Conservation (phyloP, 2,329 filamentous ascomycete genomes). For the Sporothrix sp. region DNA sequence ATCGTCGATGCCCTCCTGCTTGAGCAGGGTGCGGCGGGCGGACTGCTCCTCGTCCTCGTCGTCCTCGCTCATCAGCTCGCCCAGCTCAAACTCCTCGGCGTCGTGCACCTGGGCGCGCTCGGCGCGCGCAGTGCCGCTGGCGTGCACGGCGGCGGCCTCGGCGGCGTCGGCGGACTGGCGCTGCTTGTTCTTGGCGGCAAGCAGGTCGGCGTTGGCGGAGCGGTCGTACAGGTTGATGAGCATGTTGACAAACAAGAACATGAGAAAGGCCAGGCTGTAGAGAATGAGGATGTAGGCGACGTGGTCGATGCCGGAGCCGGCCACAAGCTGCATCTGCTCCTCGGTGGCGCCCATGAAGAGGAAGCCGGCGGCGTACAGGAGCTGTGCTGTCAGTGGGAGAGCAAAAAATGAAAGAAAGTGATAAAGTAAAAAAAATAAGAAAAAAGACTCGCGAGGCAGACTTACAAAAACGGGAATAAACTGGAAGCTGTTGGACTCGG, state of each 20-base stretch:
- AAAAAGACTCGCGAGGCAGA: constrained; percentile 18
- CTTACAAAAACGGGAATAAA: constrained; percentile 47
- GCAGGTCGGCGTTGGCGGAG: constrained; percentile 29
- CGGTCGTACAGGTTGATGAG: constrained; percentile 77
- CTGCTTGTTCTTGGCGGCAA: constrained; percentile 13
- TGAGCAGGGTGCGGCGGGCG: constrained; percentile 29
- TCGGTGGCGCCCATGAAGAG: constrained; percentile 97
- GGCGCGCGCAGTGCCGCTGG: constrained; percentile 28
- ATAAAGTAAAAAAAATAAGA: background rate
- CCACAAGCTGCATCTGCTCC: constrained; percentile 80
- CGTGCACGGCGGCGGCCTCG: background rate
- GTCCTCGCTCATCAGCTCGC: constrained; percentile 81
- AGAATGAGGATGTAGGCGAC: constrained; percentile 88
- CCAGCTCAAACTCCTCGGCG: constrained; percentile 88
- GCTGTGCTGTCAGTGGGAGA: constrained; percentile 38
- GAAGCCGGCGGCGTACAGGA: constrained; percentile 86
- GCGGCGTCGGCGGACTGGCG: background rate
- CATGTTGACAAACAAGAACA: constrained; percentile 86
- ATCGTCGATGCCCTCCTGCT: constrained; percentile 22
- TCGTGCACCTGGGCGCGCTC: constrained; percentile 57
- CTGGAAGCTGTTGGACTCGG: constrained; percentile 54
- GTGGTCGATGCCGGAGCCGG: constrained; percentile 67
- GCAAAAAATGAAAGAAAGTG: background rate
- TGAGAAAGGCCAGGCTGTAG: constrained; percentile 78
- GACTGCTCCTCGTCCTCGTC: constrained; percentile 54